A percentile compares a stretch with the other conserved stretches of the same genome.
Evolutionary conservation across 2,329 filamentous ascomycete genomes (phyloP).

Genomic region (Lecanosticta acicola): DNA sequence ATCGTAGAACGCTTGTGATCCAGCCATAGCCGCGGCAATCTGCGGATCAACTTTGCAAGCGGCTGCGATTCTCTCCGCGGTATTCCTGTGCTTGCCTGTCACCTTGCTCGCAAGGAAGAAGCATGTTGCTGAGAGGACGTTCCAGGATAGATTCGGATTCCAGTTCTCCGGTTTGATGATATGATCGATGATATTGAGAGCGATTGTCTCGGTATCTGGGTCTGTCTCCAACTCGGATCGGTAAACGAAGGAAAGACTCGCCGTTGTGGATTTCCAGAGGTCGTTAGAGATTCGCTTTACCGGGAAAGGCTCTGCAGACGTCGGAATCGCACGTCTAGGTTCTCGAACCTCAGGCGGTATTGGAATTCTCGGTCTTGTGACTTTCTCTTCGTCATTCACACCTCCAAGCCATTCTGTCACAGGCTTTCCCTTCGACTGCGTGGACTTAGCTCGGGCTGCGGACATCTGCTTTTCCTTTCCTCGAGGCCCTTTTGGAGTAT

Average conservation of each 20-base stretch:
- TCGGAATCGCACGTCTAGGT: background rate
- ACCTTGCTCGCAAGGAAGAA: slow-evolving; percentile 18
- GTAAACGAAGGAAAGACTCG: slow-evolving; percentile 12
- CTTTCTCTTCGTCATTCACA: background rate
- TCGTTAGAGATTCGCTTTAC: slow-evolving; percentile 11
- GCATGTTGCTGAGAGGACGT: slow-evolving; percentile 15
- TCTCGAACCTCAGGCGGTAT: background rate
- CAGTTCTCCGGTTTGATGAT: slow-evolving; percentile 15
- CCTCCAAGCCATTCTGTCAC: background rate
- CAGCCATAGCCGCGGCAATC: slow-evolving; percentile 1
- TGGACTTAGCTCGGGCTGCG: background rate
- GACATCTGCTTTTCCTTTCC: background rate
- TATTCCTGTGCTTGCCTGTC: slow-evolving; percentile 4
- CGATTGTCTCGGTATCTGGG: slow-evolving; percentile 11
- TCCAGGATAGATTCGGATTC: slow-evolving; percentile 12
- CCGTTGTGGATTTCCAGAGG: slow-evolving; percentile 7
- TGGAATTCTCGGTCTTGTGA: background rate
- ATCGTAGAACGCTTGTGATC: slow-evolving; percentile 1
- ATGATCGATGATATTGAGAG: slow-evolving; percentile 19
- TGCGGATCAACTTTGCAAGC: slow-evolving; percentile 8
- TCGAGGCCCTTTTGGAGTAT: background rate
- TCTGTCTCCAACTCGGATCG: slow-evolving; percentile 9
- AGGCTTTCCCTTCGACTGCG: background rate
- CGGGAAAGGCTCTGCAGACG: background rate
- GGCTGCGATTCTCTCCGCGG: slow-evolving; percentile 7